These are phyloP conservation scores for Ceratocystis ficicola DNA, from an alignment of 2,329 filamentous ascomycete species.

Conservation along the genomic window DNA sequence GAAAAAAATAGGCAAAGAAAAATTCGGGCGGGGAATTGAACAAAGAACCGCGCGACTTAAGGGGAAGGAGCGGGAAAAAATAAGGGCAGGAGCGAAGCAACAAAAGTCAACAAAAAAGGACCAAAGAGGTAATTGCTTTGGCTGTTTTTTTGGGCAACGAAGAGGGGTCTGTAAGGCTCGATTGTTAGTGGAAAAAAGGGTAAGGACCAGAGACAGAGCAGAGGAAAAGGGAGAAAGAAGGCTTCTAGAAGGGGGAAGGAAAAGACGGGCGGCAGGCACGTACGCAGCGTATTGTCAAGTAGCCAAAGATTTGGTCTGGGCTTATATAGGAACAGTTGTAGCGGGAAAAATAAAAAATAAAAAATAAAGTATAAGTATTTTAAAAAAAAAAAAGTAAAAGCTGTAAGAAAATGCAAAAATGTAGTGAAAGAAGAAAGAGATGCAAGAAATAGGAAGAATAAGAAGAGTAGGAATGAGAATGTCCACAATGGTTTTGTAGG, in stretches of 20 bases:
- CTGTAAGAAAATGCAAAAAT: neutral
- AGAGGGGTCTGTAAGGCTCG: too few relatives aligned
- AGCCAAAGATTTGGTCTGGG: neutral
- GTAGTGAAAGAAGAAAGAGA: neutral
- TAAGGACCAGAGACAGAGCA: neutral
- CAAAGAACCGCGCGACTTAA: neutral
- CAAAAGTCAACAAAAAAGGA: neutral
- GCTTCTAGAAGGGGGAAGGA: neutral
- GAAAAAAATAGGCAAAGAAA: neutral
- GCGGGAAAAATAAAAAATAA: neutral
- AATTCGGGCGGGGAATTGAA: neutral
- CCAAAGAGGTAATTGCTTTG: conserved; percentile 2
- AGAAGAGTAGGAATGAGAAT: neutral
- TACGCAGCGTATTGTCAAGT: neutral
- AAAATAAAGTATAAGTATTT: neutral
- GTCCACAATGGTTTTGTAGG: neutral
- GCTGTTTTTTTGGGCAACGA: neutral
- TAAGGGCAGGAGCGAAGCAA: neutral
- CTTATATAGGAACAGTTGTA: neutral
- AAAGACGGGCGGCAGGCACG: neutral
- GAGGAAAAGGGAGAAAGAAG: neutral
- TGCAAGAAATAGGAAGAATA: neutral
- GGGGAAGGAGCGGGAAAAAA: neutral
- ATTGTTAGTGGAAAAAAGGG: neutral
- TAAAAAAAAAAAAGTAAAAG: neutral